Evolutionary conservation across 176 grass and related monocot species (phyloP).

Genomic region (Hordeum marinum): DNA sequence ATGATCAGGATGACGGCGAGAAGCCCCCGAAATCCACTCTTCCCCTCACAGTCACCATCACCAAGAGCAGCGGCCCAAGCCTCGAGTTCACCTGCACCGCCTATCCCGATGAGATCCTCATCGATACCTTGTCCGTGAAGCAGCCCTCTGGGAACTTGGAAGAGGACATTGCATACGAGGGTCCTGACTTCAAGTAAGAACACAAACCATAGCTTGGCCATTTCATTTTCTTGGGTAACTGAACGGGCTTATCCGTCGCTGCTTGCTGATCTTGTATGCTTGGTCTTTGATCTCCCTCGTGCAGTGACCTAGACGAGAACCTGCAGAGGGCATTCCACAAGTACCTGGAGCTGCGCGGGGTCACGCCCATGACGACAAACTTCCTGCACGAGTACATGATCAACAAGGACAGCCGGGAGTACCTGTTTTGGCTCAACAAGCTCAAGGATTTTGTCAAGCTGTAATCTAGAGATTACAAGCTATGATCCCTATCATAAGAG

Average conservation of each 20-base stretch:
- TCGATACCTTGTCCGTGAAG: conserved; percentile 64
- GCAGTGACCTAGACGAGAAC: conserved; percentile 93
- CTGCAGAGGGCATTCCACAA: conserved; percentile 91
- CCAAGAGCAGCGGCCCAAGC: conserved; percentile 44
- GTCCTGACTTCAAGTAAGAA: conserved; percentile 89
- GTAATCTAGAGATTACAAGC: not conserved
- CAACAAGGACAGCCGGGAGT: conserved; percentile 95
- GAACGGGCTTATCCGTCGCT: not conserved
- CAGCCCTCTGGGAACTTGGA: conserved; percentile 24
- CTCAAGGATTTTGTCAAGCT: conserved; percentile 76
- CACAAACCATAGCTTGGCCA: not conserved
- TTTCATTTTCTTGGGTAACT: not conserved
- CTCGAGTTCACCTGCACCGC: conserved; percentile 84
- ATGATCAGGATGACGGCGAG: conserved; percentile 23
- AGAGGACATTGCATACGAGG: conserved; percentile 66
- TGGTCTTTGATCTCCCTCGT: not conserved
- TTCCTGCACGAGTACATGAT: conserved; percentile 97
- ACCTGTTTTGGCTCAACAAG: conserved; percentile 75
- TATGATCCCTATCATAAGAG: not conserved
- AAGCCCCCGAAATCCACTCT: conserved; percentile 45
- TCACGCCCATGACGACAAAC: conserved; percentile 76
- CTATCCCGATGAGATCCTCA: conserved; percentile 74
- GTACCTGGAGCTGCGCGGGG: conserved; percentile 81
- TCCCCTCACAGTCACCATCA: conserved; percentile 57
- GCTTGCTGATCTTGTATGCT: not conserved